A percentile compares a stretch with the other conserved stretches of the same genome.
Conservation (phyloP, 2,329 filamentous ascomycete species). For the Pseudohalonectria lignicola region DNA sequence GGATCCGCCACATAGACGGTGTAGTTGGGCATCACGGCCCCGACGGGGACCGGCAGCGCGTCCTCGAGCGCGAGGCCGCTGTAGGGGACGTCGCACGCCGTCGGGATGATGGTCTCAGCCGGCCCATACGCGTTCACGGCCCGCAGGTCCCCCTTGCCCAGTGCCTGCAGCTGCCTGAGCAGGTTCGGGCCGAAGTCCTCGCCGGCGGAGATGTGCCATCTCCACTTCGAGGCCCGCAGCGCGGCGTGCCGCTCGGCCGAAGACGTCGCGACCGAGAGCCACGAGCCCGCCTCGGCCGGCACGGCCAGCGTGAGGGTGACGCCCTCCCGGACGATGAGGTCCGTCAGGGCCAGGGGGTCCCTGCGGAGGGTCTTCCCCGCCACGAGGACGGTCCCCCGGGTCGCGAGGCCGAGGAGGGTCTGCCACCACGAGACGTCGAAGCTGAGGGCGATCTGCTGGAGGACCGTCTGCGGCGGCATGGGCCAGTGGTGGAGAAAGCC, state of each 20-base stretch:
- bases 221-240: not conserved
- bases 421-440: conserved; percentile 23
- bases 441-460: conserved; percentile 22
- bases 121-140: conserved; percentile 1
- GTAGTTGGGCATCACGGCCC: not conserved
- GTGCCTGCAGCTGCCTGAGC: not conserved
- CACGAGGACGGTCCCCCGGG: conserved; percentile 19
- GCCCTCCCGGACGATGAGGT: conserved; percentile 15
- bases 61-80: not conserved
- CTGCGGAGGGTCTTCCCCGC: conserved; percentile 14
- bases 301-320: conserved; percentile 21
- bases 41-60: not conserved
- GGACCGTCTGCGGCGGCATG: conserved; percentile 11
- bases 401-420: conserved; percentile 16
- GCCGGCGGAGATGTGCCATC: not conserved
- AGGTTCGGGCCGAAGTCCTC: not conserved
- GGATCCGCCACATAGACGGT: not conserved
- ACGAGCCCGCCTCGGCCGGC: conserved; percentile 21
- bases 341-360: conserved; percentile 18
- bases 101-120: not conserved
- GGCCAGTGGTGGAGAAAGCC: conserved; percentile 4
- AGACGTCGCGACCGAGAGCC: conserved; percentile 7
- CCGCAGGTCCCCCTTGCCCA: not conserved
- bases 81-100: not conserved
- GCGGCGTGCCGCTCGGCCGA: too few relatives aligned